A percentile compares a stretch with the other conserved stretches of the same genome.
Conservation (phyloP, 495 filamentous ascomycete genomes). For the Bryoglossum gracile region DNA sequence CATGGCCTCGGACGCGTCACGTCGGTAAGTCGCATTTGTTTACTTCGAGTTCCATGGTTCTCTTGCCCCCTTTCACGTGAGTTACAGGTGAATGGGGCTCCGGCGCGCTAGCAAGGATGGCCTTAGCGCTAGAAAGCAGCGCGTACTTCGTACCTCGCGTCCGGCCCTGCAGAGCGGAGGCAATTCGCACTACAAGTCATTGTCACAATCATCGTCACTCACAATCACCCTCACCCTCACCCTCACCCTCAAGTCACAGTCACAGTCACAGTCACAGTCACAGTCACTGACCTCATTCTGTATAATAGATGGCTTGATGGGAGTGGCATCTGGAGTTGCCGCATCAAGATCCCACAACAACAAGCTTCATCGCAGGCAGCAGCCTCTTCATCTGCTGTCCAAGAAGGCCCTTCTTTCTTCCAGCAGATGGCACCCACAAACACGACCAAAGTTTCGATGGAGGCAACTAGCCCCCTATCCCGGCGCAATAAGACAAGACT, state of each 20-base stretch:
- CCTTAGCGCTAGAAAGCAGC: neutral
- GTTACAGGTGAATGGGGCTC: neutral
- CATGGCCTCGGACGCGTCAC: constrained; percentile 19
- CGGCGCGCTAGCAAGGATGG: neutral
- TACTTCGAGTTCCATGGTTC: neutral
- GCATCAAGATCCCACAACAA: constrained; percentile 21
- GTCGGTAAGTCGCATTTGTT: constrained; percentile 10
- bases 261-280: too few species aligned
- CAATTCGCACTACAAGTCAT: neutral
- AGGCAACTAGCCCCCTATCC: constrained; percentile 18
- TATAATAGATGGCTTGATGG: constrained; percentile 22
- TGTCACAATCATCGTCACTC: neutral
- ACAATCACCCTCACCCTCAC: too few species aligned
- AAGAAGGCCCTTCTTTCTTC: neutral
- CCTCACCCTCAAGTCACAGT: too few species aligned
- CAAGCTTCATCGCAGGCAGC: neutral
- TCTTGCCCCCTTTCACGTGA: constrained; percentile 1
- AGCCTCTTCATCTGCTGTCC: neutral
- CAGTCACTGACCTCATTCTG: too few species aligned
- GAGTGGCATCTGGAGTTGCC: constrained; percentile 22
- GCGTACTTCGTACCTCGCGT: constrained; percentile 1
- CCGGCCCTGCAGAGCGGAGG: neutral
- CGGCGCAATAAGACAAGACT: constrained; percentile 24
- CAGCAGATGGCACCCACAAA: constrained; percentile 11
- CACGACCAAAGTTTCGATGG: constrained; percentile 13